These are phyloP conservation scores for Ceratocystis lukuohia DNA, from an alignment of 2,329 filamentous ascomycete species.

Conservation along the genomic window DNA sequence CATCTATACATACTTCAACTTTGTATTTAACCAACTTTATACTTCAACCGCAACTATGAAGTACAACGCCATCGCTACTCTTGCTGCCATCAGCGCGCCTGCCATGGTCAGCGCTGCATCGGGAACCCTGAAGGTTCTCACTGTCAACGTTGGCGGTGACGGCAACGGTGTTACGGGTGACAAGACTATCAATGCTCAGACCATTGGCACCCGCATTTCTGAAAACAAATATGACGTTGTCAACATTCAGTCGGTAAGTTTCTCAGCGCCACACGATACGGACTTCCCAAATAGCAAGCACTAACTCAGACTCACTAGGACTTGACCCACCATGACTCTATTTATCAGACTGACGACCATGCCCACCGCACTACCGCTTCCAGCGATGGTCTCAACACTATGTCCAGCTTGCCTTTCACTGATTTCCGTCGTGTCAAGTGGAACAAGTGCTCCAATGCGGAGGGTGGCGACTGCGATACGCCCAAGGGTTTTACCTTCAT, in stretches of 20 bases:
- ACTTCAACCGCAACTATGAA: constrained; percentile 13
- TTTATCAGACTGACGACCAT: constrained; percentile 48
- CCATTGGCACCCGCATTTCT: constrained; percentile 40
- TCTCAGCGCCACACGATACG: too few species aligned
- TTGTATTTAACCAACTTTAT: too few species aligned
- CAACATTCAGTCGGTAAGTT: constrained; percentile 46
- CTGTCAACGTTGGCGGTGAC: constrained; percentile 49
- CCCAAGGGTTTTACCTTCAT: constrained; percentile 51
- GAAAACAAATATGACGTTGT: constrained; percentile 45
- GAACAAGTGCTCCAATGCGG: constrained; percentile 42
- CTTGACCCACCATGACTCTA: constrained; percentile 42
- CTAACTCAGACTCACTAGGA: constrained; percentile 28
- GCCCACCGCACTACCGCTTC: constrained; percentile 49
- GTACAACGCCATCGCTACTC: constrained; percentile 12
- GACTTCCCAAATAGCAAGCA: background rate
- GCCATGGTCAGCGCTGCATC: constrained; percentile 15
- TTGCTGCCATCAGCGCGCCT: constrained; percentile 12
- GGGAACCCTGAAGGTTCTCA: constrained; percentile 37
- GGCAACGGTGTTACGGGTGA: constrained; percentile 48
- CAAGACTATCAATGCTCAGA: constrained; percentile 41
- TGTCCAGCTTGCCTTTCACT: constrained; percentile 45
- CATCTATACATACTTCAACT: background rate
- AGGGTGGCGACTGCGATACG: constrained; percentile 47
- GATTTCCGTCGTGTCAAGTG: constrained; percentile 46
- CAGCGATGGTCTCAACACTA: constrained; percentile 48